Base-by-base conservation (phyloP, 2,329 filamentous ascomycete species). In the Fusarium sp. region DNA sequence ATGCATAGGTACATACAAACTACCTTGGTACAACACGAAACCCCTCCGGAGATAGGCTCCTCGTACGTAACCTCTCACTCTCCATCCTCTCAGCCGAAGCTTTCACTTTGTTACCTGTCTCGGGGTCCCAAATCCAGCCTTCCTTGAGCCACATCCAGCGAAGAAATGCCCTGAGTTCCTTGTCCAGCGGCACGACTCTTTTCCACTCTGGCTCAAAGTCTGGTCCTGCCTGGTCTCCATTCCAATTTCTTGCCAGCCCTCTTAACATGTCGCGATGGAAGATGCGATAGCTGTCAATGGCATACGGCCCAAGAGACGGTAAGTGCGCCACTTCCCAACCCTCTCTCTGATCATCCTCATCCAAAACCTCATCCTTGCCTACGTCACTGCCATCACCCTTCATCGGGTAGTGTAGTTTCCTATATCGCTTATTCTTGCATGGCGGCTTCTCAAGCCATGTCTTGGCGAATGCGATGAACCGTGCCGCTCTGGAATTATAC, bases 131-230 rank as follows among this genome's bases (percentile, higher is more conserved):
- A 16, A 70, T 20, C 67, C 67, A 70, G 0, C 67, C 54, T 11
- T 62, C 44, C 0, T 57, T 70, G 0, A 71, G 46, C 68, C 68
- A 70, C 64, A 65, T 71, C 68, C 68, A 70, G 3, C 67, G 33
- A 0, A 70, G 34, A 44, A 57, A 70, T 2, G 51, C 58, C 23
- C 49, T 52, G 18, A 70, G 31, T 33, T 70, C 67, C 30, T 70
- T 70, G 15, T 70, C 67, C n/a, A 60, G 26, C 2, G 67, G 67
- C 11, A 64, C 36, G 1, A 70, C 67, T 15, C 59, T 28, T 4
- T 70, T 70, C 67, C 67, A 70, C 8, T 70, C 67, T 1, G 67
- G 47, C 12, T 70, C 67, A 30, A 70, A 68, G 0, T 2, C 33
- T 2, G 20, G 8, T 10, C 6, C 0, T n/a, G 51, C 55, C 1